Conservation (phyloP, 371 early-diverging fungal species). For the Syncephalis plumigaleata region DNA sequence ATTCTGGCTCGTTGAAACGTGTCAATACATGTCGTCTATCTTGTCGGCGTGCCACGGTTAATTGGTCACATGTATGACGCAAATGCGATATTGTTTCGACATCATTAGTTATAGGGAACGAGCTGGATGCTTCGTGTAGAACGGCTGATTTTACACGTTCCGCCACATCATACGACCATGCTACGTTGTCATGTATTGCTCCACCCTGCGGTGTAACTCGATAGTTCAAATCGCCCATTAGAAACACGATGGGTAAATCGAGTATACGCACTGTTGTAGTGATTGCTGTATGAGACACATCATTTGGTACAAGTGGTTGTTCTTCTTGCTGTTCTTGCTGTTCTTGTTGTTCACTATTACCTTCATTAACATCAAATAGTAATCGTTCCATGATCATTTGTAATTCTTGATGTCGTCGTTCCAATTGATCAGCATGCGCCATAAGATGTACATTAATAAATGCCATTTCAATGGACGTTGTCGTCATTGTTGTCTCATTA, state of each 20-base stretch:
- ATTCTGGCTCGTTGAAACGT: constrained; percentile 8
- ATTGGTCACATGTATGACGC: constrained; percentile 5
- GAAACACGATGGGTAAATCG: constrained; percentile 36
- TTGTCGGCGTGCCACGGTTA: background rate
- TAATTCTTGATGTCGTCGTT: background rate
- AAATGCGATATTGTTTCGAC: too few species aligned
- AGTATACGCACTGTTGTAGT: constrained; percentile 9
- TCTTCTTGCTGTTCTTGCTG: too few species aligned
- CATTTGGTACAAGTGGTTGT: too few species aligned
- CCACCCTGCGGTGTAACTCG: constrained; percentile 24
- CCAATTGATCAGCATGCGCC: too few species aligned
- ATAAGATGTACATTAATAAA: too few species aligned
- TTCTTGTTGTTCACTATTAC: constrained; percentile 2
- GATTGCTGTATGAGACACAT: too few species aligned
- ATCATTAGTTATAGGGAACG: too few species aligned
- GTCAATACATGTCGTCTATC: constrained; percentile 7
- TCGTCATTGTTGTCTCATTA: too few species aligned
- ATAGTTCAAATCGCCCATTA: constrained; percentile 55
- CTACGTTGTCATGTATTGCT: constrained; percentile 12
- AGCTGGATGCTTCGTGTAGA: background rate
- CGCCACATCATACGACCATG: background rate
- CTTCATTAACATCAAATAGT: constrained; percentile 7
- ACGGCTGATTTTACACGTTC: background rate
- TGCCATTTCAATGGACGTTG: too few species aligned
- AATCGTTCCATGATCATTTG: constrained; percentile 2